phyloP scores from a whole-genome alignment of 2,329 filamentous ascomycete species.

The Xylariaceae sp. region DNA sequence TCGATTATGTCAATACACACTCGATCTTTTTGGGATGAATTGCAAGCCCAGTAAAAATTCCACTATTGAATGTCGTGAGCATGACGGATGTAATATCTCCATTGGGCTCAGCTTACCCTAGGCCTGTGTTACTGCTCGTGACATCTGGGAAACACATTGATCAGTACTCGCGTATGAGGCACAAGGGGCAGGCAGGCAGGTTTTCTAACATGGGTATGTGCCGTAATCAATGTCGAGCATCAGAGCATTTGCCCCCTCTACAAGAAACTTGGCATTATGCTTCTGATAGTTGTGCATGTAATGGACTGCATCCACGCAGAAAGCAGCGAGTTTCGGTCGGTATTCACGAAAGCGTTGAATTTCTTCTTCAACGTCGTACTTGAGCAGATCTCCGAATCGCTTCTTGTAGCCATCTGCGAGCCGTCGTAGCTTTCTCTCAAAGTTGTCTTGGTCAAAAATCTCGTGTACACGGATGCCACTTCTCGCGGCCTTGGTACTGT shows the following conservation, averaged over 20 bases:
- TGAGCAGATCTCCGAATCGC: conserved; percentile 48
- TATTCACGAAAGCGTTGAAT: conserved; percentile 52
- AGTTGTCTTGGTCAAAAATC: conserved; percentile 61
- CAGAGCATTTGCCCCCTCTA: conserved; percentile 58
- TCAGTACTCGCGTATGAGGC: conserved; percentile 22
- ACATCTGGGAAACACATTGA: no score
- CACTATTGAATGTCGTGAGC: conserved; percentile 38
- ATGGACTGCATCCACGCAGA: conserved; percentile 62
- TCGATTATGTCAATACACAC: conserved; percentile 7
- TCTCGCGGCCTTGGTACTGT: conserved; percentile 56
- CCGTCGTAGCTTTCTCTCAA: conserved; percentile 61
- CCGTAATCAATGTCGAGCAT: conserved; percentile 54
- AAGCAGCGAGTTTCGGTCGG: conserved; percentile 46
- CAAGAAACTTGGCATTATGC: conserved; percentile 49
- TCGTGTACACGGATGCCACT: conserved; percentile 64
- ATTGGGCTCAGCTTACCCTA: no score
- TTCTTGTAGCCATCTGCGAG: conserved; percentile 62
- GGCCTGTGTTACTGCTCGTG: no score
- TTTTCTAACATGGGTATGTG: no score
- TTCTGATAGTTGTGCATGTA: conserved; percentile 47
- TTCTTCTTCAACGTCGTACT: conserved; percentile 67
- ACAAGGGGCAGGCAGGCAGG: background rate
- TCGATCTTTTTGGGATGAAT: conserved; percentile 52
- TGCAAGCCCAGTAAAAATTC: conserved; percentile 54
- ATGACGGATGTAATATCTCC: no score